Base-by-base conservation (phyloP, 139 green algal species). In the Volvox africanus region DNA sequence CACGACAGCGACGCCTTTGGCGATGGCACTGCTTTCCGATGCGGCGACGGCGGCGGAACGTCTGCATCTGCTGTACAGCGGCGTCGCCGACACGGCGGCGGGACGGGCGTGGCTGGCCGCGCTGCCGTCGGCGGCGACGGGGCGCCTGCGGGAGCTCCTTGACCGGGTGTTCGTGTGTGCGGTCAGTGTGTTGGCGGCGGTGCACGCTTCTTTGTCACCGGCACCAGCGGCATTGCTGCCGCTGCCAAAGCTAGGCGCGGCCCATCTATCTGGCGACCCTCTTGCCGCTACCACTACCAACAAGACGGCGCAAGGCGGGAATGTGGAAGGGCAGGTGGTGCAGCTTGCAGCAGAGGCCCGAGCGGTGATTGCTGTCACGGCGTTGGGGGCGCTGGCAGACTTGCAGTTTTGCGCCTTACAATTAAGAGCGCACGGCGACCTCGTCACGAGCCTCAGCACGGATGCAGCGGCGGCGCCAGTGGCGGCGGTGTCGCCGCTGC, bases 391-490 rank as follows among this genome's bases (percentile, higher is more conserved):
- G 3, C 76, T 86, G 24, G 61, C 87, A 16, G 87, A 91, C 76
- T 1, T 91, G 33, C 87, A 91, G 61, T 91, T 91, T 75, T 86
- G 76, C 13, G 61, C 22, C 3, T 14, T 91, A 28, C 87, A 78
- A 33, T 32, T 91, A 9, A 76, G 76, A 16, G 33, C 26, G 1
- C 76, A 91, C 55, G 76, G 76, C 18, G 76, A 91, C 12, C 61
- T 91, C 14, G 87, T 91, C 6, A 16, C 32, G 16, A 20, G 61
- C 11, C 87, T 91, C 0, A 78, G 61, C 61, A 24, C 76, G 18
- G 68, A 44, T 13, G 61, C 85, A 11, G 26, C 61, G 21, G 61
- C 61, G 33, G 32, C 55, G 55, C 61, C 76, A 28, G 30, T 11
- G 33, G 76, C 32, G 20, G 87, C 87, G 0, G 19, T 55, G 20